Base-by-base conservation (phyloP, 495 filamentous ascomycete genomes). In the Hyaloscypha hepaticicola region DNA sequence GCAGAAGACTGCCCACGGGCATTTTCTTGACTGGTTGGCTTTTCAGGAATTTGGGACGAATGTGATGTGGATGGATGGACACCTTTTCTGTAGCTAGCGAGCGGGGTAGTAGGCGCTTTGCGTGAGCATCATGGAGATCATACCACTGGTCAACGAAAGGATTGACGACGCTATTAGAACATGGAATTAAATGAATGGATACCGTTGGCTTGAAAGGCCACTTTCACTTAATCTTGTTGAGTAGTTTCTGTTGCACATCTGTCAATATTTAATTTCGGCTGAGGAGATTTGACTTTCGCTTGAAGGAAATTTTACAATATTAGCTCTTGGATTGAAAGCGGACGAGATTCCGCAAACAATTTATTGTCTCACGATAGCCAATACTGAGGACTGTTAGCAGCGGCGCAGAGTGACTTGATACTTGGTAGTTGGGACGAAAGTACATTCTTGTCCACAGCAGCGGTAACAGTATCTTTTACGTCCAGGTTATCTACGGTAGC, bases 151-250 rank as follows among this genome's bases (percentile, higher is more conserved):
- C 11, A 3, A 45, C 12, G 7, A 12, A 33, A 33, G 6, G 31
- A 33, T 33, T 6, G 16, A 45, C 38, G 38, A 45, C 38, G 38
- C 38, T 45, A 16, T 16, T 45, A 45, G 38, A 45, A 45, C 19
- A 45, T 45, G 38, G 7, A 45, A 45, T 16, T 45, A 45, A 45
- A 45, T 45, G 38, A 16, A 45, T 45, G 28, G 55, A 58, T 58
- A 58, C 26, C 55, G 25, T 38, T 58, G 55, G 29, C 28, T 57
- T 33, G n/a, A n/a, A 45, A 45, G 16, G 38, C 38, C 38, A 45
- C 38, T 19, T n/a, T 45, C 38, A 45, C 31, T 45, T 14, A 16
- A 45, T 16, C 19, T 45, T 45, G 12, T 53, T 53, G n/a, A 45
- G 12, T 16, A 19, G 1, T 45, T 45, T 19, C 16, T 45, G 38